Evolutionary conservation across 768 basidiomycete species (phyloP).

Genomic region (Mycena polygramma): DNA sequence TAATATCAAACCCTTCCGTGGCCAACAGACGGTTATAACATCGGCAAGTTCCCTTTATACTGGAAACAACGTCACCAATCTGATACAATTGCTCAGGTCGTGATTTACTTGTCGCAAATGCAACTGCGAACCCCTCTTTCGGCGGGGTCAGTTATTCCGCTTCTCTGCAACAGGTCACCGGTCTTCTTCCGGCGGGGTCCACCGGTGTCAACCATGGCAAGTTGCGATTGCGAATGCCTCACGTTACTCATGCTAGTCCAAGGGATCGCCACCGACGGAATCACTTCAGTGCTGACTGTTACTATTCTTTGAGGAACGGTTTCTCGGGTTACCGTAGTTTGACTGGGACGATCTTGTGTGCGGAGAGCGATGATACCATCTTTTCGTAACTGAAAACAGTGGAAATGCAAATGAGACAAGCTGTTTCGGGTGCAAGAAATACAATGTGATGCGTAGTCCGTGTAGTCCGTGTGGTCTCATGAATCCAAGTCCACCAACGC

Average conservation of each 20-base stretch:
- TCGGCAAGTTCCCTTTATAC: constrained; percentile 50
- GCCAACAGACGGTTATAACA: constrained; percentile 58
- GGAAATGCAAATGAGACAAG: no score
- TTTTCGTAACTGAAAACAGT: no score
- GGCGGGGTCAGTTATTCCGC: constrained; percentile 63
- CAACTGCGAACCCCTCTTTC: constrained; percentile 51
- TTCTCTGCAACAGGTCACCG: constrained; percentile 59
- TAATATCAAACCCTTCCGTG: no score
- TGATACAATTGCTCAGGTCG: constrained; percentile 38
- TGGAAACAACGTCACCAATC: constrained; percentile 40
- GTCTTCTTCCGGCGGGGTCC: constrained; percentile 66
- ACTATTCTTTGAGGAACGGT: constrained; percentile 49
- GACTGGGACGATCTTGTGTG: no score
- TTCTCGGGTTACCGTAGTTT: neutral
- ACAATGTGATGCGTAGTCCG: constrained; percentile 13
- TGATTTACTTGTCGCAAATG: constrained; percentile 33
- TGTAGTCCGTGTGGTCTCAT: constrained; percentile 5
- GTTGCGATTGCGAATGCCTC: neutral
- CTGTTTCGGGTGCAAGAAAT: constrained; percentile 5
- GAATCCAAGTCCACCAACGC: constrained; percentile 37
- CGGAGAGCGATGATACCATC: no score
- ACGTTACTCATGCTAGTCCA: constrained; percentile 3
- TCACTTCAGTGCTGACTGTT: constrained; percentile 68
- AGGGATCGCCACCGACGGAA: constrained; percentile 74
- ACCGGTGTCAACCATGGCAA: constrained; percentile 54